Base-by-base conservation (phyloP, 202 grass and related monocot species). In the Elaeis oleifera region DNA sequence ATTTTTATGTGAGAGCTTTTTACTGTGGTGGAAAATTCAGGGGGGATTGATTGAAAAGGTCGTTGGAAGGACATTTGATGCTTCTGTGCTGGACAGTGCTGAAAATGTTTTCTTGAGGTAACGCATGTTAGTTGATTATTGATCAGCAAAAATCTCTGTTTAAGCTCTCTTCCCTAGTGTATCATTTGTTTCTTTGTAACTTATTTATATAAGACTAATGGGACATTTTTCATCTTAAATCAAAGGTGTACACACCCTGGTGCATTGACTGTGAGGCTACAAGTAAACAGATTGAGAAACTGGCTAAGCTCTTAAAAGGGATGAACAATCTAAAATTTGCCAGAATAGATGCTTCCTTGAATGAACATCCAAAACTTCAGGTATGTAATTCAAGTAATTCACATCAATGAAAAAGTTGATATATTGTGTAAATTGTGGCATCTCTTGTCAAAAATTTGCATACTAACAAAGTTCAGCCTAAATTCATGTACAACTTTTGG, bases 281-380 rank as follows among this genome's bases (percentile, higher is more conserved):
- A 52, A 86, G 74, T 66, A 91, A 97, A 78, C 81, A 91, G 27
- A 55, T 97, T 1, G 82, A 89, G 63, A 97, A 89, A 60, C 61
- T 83, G 50, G 94, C 88, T 27, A 86, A 89, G 61, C 80, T 89
- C 83, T 89, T 97, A 20, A 74, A 73, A 72, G 88, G 82, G 53
- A 44, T 76, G 67, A 75, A 76, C 52, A 89, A 65, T 74, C 69
- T 97, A 51, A 97, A 89, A 78, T 86, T 97, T 74, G 77, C 79
- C 55, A 82, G 94, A 54, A 84, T 92, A 29, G 94, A 97, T 84
- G 94, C 82, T 81, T 97, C 85, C 75, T 80, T 76, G 53, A 97
- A 97, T 84, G 94, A 97, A 49, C 94, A 97, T 79, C 94, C 94
- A 55, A 86, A 92, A 73, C 76, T 92, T 61, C 72, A 97, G 79